Evolutionary conservation across 352 stramenopile genomes (phyloP), one percentile per base, ranked within the genome.

Genomic region (Globisporangium orthogonon): DNA sequence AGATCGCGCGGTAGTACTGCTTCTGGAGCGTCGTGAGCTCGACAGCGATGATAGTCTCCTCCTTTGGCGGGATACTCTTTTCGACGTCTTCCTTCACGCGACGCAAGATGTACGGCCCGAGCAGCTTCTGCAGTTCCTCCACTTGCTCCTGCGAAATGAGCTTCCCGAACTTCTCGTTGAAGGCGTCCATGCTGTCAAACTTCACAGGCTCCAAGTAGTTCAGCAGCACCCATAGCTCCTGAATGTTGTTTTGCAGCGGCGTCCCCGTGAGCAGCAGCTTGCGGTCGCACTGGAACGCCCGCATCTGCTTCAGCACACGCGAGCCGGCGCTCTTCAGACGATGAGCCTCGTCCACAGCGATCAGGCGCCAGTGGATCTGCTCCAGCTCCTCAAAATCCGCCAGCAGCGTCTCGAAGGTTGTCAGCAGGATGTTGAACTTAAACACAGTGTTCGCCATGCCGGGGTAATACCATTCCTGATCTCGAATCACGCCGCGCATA

Each of bases 1-100:
- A 97, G 60, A 97, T 97, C 23, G 88, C 87, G 23, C 86, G 85
- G 53, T 96, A 96, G 57, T 96, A 96, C 57, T 95, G 86, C 51
- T 96, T 96, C 60, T 96, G 87, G 33, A 98, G 50, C 28, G 95
- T 92, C 7, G 97, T 99, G 37, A 99, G 77, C 66, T 99, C 96
- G 60, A 99, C 91, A 15, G 95, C 87, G 35, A 98, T 94, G 50
- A 98, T 97, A 6, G 91, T 98, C 63, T 98, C 93, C 67, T 98
- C 95, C 65, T 99, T 99, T 0, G 94, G 94, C 28, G 97, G 96
- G 52, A 98, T 94, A 35, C 86, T 97, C 70, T 97, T 98, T 53
- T 98, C 92, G 15, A 98, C 91, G 52, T 98, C 96, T 71, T 99
- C 96, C 71, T 99, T 99, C 29, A 99, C 96, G 28, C 97, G 93